These are phyloP conservation scores for Chrysosporium keratinophilum DNA, from an alignment of 2,329 filamentous ascomycete genomes.

Conservation along the genomic window DNA sequence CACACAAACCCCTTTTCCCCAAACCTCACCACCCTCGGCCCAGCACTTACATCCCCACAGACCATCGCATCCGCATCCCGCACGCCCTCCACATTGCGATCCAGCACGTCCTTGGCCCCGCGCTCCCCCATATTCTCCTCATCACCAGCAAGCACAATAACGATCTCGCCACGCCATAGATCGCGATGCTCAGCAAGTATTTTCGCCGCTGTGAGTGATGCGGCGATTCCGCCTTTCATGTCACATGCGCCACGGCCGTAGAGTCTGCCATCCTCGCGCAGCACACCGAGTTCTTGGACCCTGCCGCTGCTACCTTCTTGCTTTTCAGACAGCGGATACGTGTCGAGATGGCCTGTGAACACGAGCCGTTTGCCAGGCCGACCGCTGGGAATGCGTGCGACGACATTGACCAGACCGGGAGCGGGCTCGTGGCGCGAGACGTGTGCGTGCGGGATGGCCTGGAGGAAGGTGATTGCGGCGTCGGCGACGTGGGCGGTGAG, in stretches of 20 bases:
- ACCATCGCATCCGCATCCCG: conserved; percentile 12
- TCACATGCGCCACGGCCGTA: conserved; percentile 13
- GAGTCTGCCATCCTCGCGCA: conserved; percentile 11
- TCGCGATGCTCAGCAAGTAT: conserved; percentile 11
- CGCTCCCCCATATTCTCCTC: conserved; percentile 12
- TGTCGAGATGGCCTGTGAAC: conserved; percentile 15
- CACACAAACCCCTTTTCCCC: conserved; percentile 15
- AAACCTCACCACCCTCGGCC: conserved; percentile 11
- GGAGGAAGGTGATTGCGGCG: conserved; percentile 9
- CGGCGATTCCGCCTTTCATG: conserved; percentile 15
- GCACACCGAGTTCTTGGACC: conserved; percentile 4
- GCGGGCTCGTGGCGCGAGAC: conserved; percentile 9
- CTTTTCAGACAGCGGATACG: conserved; percentile 9
- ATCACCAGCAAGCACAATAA: conserved; percentile 13
- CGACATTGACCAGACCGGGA: conserved; percentile 8
- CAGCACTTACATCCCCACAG: conserved; percentile 11
- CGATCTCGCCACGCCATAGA: conserved; percentile 13
- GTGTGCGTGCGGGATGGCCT: conserved; percentile 10
- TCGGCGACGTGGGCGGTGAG: conserved; percentile 9
- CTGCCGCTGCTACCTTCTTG: conserved; percentile 10
- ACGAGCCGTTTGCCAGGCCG: conserved; percentile 12
- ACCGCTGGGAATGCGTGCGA: conserved; percentile 13
- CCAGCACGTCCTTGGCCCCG: conserved; percentile 13
- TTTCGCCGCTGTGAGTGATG: conserved; percentile 11
- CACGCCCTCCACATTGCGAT: conserved; percentile 7